Evolutionary conservation across 2,329 filamentous ascomycete genomes (phyloP).

Genomic region (Verticillium longisporum): DNA sequence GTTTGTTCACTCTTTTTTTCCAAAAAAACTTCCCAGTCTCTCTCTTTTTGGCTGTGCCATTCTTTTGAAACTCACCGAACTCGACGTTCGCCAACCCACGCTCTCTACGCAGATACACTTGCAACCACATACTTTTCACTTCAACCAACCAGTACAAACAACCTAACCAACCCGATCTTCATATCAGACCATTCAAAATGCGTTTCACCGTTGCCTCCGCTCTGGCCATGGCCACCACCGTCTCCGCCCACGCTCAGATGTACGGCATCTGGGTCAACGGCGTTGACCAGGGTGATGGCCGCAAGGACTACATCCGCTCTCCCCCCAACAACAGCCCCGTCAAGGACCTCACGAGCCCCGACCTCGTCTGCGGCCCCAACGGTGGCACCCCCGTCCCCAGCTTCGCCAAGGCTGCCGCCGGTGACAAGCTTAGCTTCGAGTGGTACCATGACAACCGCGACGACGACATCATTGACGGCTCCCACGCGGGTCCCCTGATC

Average conservation of each 20-base stretch:
- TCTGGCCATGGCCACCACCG: slow-evolving; percentile 28
- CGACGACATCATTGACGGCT: slow-evolving; percentile 46
- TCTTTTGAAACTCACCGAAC: slow-evolving; percentile 1
- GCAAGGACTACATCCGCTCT: slow-evolving; percentile 33
- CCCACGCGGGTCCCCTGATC: slow-evolving; percentile 45
- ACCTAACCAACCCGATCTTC: not conserved
- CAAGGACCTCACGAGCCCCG: slow-evolving; percentile 34
- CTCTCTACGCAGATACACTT: not conserved
- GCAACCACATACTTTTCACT: not conserved
- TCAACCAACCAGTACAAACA: not conserved
- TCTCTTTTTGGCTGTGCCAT: slow-evolving; percentile 4
- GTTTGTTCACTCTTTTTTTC: slow-evolving; percentile 3
- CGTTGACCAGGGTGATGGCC: slow-evolving; percentile 33
- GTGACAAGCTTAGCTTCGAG: slow-evolving; percentile 39
- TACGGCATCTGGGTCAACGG: slow-evolving; percentile 41
- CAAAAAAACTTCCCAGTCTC: not conserved
- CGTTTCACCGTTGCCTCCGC: slow-evolving; percentile 23
- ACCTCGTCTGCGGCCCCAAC: slow-evolving; percentile 38
- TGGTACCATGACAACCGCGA: slow-evolving; percentile 43
- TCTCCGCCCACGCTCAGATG: slow-evolving; percentile 37
- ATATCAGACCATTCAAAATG: slow-evolving; percentile 20
- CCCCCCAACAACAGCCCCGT: slow-evolving; percentile 35
- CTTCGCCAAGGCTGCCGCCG: slow-evolving; percentile 36
- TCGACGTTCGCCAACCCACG: slow-evolving; percentile 2
- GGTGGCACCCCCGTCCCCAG: slow-evolving; percentile 24